Base-by-base conservation (phyloP, 1,284 basidiomycete genomes). In the Puccinia coronata region DNA sequence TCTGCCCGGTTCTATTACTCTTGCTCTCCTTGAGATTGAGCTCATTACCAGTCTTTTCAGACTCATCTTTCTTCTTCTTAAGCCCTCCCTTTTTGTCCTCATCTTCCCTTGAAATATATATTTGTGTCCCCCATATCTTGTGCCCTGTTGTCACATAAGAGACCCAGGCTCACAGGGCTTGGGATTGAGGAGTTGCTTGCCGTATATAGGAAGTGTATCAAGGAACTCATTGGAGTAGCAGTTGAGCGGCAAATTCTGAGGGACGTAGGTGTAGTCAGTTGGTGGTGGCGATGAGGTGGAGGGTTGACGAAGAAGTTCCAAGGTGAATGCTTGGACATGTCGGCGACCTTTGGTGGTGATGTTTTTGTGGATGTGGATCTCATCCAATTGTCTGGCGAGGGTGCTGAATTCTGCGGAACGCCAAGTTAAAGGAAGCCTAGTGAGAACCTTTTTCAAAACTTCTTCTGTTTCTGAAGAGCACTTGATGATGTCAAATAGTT, bases 401-500 rank as follows among this genome's bases (percentile, higher is more conserved):
- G 47, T 51, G 28, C 12, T 71, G 28, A 71, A 53, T 34, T 51
- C 69, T 36, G 18, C 4, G 14, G 49, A 71, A 9, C 49, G 47
- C 69, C 69, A 71, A 36, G 47, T 34, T 2, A 53, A 28, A 4
- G 69, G 18, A 34, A 71, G 23, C 25, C 41, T 51, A 5, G 4
- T 53, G 47, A 53, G 11, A 12, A 31, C 49, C 5, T 53, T 51
- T 5, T 53, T 25, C 23, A 49, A 25, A 25, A 36, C 0, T 14
- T 14, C 23, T 31, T 71, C 8, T 25, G 69, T 71, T 14, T 71
- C 49, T 23, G 69, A 71, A 16, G 11, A 34, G 28, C 41, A 49
- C 31, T 70, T 49, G 67, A 70, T n/a, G n/a, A n/a, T 70, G 43
- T 70, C 31, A 49, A 70, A 70, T n/a, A 70, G 25, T n/a, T 70